Percentiles rank a stretch among this genome's conserved stretches.
These are phyloP conservation scores for Emiliania huxleyi DNA, from an alignment of 78 protist species.

Conservation along the genomic window DNA sequence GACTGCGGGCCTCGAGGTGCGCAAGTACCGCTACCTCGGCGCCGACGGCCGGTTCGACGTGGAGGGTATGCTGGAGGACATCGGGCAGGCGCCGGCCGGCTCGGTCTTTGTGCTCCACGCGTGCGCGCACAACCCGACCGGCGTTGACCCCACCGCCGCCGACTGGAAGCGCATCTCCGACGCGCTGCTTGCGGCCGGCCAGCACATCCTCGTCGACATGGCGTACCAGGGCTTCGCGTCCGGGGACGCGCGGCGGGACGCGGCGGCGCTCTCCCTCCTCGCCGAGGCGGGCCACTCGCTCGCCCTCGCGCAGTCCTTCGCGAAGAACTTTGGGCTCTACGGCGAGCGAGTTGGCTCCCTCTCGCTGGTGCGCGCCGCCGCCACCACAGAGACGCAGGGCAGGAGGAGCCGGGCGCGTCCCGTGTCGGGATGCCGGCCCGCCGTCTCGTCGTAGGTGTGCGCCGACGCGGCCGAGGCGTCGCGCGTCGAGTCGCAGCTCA, in stretches of 20 bases:
- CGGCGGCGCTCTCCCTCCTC: slow-evolving; percentile 75
- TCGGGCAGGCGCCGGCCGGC: slow-evolving; percentile 40
- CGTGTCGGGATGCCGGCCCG: too few species aligned
- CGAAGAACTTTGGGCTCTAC: slow-evolving; percentile 98
- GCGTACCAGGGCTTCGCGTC: slow-evolving; percentile 99
- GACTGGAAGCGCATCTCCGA: neutral
- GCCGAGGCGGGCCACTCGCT: neutral
- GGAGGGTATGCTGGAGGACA: slow-evolving; percentile 81
- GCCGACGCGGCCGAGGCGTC: slow-evolving; percentile 52
- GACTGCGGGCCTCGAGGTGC: slow-evolving; percentile 24
- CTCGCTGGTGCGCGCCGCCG: neutral
- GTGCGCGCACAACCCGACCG: slow-evolving; percentile 99
- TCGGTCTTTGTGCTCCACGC: slow-evolving; percentile 86
- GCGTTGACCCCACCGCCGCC: slow-evolving; percentile 89
- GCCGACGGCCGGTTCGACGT: slow-evolving; percentile 68
- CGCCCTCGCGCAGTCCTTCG: slow-evolving; percentile 72
- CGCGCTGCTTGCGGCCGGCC: neutral
- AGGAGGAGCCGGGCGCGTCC: too few species aligned
- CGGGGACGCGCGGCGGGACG: slow-evolving; percentile 91
- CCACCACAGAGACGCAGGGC: too few species aligned
- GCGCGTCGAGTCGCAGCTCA: slow-evolving; percentile 78
- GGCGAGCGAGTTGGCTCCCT: slow-evolving; percentile 80
- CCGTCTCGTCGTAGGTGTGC: too few species aligned
- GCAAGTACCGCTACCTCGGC: slow-evolving; percentile 76
- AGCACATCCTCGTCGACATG: slow-evolving; percentile 77